Percentiles rank a stretch among this genome's conserved stretches.
Conservation (phyloP, 352 stramenopile species). For the Phytophthora parvispora region DNA sequence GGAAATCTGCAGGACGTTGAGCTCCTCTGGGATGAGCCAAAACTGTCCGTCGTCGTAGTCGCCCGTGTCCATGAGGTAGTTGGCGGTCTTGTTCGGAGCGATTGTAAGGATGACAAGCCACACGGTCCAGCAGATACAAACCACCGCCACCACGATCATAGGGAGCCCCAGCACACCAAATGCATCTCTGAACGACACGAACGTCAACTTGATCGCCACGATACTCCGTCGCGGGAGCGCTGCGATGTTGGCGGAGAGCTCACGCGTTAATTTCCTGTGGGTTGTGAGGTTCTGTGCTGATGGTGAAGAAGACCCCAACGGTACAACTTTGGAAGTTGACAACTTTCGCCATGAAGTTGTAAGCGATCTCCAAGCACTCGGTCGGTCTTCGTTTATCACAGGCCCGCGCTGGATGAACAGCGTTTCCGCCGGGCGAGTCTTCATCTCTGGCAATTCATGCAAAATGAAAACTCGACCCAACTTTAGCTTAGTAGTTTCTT, state of each 20-base stretch:
- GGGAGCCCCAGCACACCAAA: slow-evolving; percentile 29
- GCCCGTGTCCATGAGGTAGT: slow-evolving; percentile 46
- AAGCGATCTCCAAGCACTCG: slow-evolving; percentile 1
- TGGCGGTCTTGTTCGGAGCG: slow-evolving; percentile 40
- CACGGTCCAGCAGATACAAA: slow-evolving; percentile 41
- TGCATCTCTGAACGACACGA: slow-evolving; percentile 29
- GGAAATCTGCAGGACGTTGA: slow-evolving; percentile 9
- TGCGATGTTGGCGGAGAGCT: not conserved
- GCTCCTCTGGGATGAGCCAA: slow-evolving; percentile 42
- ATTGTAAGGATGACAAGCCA: slow-evolving; percentile 42
- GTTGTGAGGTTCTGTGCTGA: not conserved
- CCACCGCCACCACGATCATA: slow-evolving; percentile 26
- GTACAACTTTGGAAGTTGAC: slow-evolving; percentile 5
- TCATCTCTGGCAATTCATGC: slow-evolving; percentile 7
- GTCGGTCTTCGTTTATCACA: not conserved
- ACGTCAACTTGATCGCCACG: slow-evolving; percentile 13
- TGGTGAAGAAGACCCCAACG: not conserved
- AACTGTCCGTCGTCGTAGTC: slow-evolving; percentile 47
- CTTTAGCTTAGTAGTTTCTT: slow-evolving; percentile 3
- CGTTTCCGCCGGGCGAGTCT: slow-evolving; percentile 7
- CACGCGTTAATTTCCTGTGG: not conserved
- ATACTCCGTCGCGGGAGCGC: slow-evolving; percentile 8
- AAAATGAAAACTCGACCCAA: not conserved
- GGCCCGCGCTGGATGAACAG: slow-evolving; percentile 4
- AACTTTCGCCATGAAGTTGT: not conserved